These are phyloP conservation scores for Chlorella sp. DNA, from an alignment of 139 green algal genomes.

Conservation along the genomic window DNA sequence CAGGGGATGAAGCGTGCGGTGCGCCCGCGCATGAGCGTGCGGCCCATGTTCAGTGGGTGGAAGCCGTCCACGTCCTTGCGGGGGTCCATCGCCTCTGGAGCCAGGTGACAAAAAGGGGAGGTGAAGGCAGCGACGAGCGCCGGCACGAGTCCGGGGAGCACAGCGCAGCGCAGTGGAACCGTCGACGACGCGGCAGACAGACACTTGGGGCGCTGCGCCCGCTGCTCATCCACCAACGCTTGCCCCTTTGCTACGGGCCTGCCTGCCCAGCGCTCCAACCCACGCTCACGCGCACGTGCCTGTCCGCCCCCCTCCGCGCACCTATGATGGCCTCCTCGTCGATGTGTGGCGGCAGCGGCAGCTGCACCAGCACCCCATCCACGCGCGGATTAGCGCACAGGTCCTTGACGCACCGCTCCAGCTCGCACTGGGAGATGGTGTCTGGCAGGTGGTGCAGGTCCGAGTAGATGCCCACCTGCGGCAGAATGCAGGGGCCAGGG, in stretches of 20 bases:
- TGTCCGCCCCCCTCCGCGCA: no score
- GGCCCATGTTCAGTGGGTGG: slow-evolving; percentile 94
- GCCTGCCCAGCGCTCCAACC: no score
- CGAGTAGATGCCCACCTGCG: slow-evolving; percentile 37
- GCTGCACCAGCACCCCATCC: slow-evolving; percentile 97
- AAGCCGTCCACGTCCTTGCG: slow-evolving; percentile 98
- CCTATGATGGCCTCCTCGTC: slow-evolving; percentile 89
- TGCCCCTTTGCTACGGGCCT: no score
- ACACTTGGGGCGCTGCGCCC: no score
- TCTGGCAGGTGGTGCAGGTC: slow-evolving; percentile 47
- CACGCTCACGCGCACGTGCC: no score
- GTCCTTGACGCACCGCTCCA: slow-evolving; percentile 52
- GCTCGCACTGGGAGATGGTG: slow-evolving; percentile 40
- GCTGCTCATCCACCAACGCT: no score
- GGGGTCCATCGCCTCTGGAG: slow-evolving; percentile 72
- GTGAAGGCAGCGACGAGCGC: no score
- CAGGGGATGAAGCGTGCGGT: slow-evolving; percentile 68
- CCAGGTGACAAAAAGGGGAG: no score
- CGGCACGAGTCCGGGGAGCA: no score
- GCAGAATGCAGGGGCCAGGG: not conserved
- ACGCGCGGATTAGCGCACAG: slow-evolving; percentile 83
- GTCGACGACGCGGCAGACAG: no score
- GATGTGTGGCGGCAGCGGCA: slow-evolving; percentile 94
- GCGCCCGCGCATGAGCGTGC: slow-evolving; percentile 37
- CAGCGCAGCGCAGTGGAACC: no score